Percentiles rank a stretch among this genome's conserved stretches.
These are phyloP conservation scores for Passiflora organensis DNA, from an alignment of 345 rosid species.

Conservation along the genomic window DNA sequence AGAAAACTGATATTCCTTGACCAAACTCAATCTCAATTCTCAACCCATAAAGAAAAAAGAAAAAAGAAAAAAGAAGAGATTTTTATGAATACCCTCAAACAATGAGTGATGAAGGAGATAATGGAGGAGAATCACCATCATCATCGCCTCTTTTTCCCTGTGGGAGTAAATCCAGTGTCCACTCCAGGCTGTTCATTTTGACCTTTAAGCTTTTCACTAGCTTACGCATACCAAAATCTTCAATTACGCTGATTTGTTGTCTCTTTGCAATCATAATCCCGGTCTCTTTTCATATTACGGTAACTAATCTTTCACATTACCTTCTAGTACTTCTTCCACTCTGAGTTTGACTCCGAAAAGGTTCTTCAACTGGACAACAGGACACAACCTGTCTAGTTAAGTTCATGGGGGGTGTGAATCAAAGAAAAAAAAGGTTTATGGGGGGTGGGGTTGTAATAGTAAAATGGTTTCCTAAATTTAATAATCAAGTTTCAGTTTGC, in stretches of 20 bases:
- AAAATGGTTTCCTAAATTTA: too few relatives aligned
- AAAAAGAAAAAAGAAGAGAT: too few relatives aligned
- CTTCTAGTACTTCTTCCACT: neutral
- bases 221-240: conserved; percentile 20
- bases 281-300: neutral
- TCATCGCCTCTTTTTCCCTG: conserved; percentile 1
- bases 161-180: too few relatives aligned
- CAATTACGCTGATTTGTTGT: conserved; percentile 23
- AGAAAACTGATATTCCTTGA: too few relatives aligned
- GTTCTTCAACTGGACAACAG: neutral
- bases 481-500: conserved; percentile 27
- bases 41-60: too few relatives aligned
- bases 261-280: conserved; percentile 21
- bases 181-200: conserved; percentile 17
- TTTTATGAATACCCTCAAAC: neutral
- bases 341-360: conserved; percentile 16
- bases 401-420: too few relatives aligned
- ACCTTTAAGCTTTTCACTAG: conserved; percentile 19
- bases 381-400: too few relatives aligned
- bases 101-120: too few relatives aligned
- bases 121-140: neutral
- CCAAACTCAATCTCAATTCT: too few relatives aligned
- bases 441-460: too few relatives aligned
- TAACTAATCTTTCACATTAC: neutral
- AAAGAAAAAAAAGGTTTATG: too few relatives aligned